phyloP scores from a whole-genome alignment of 768 basidiomycete genomes.

The Suillus spraguei region DNA sequence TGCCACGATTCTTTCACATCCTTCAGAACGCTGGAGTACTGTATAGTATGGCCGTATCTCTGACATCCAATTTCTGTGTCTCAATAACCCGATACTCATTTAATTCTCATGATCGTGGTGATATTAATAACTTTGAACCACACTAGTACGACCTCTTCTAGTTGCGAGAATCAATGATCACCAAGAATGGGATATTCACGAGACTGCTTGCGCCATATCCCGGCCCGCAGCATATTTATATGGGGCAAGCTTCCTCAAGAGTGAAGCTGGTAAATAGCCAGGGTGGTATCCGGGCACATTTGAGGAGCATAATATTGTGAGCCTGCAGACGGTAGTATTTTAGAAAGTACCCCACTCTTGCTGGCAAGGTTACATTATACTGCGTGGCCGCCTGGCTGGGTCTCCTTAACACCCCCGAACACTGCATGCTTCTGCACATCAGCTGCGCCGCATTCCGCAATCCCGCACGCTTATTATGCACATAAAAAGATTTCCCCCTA shows the following conservation, averaged over 20 bases:
- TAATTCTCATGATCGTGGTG: not conserved
- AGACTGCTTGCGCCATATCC: not conserved
- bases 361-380: not conserved
- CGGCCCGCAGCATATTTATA: not conserved
- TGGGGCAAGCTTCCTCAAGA: not conserved
- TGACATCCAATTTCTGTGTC: not conserved
- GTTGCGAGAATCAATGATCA: not conserved
- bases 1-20: not conserved
- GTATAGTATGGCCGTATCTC: not conserved
- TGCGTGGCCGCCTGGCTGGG: not conserved
- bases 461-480: not conserved
- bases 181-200: not conserved
- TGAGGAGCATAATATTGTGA: not conserved
- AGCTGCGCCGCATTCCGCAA: not conserved
- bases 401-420: constrained; percentile 5
- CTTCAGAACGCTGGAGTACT: not conserved
- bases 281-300: not conserved
- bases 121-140: not conserved
- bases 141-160: not conserved
- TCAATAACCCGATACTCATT: not conserved
- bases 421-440: not conserved
- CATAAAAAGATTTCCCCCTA: not conserved
- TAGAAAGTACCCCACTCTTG: not conserved
- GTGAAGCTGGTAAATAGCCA: not conserved
- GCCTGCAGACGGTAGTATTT: not conserved